Conservation (phyloP, 2,329 filamentous ascomycete species). For the Paracoccidioides lutzii region DNA sequence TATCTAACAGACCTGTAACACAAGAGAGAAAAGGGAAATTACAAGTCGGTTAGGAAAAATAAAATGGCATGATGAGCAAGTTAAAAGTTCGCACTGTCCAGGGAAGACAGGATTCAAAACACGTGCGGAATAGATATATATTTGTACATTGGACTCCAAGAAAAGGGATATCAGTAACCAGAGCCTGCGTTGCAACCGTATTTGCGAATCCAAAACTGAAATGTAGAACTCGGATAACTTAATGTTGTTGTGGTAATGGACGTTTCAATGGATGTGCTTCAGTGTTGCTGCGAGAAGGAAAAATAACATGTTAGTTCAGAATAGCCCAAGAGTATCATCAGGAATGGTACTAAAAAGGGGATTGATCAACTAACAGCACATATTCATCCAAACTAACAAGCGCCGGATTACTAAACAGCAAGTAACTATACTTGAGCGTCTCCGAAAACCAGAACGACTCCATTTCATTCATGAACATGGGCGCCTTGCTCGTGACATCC, state of each 20-base stretch:
- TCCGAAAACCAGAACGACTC: slow-evolving; percentile 88
- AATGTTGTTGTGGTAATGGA: neutral
- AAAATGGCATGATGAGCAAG: neutral
- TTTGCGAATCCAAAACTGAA: neutral
- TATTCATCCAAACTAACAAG: slow-evolving; percentile 55
- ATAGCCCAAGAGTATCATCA: slow-evolving; percentile 65
- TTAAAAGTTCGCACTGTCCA: neutral
- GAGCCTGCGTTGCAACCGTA: neutral
- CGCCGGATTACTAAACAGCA: slow-evolving; percentile 59
- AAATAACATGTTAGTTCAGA: slow-evolving; percentile 30
- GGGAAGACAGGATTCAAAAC: neutral
- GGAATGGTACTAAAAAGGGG: neutral
- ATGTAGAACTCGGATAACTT: neutral
- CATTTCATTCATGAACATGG: slow-evolving; percentile 54
- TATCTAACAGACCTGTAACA: neutral
- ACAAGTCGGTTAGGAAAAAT: neutral
- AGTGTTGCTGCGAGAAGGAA: slow-evolving; percentile 28
- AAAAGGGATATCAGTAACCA: neutral
- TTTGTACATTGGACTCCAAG: neutral
- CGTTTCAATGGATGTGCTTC: slow-evolving; percentile 40
- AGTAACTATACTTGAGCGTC: slow-evolving; percentile 84
- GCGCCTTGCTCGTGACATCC: slow-evolving; percentile 36
- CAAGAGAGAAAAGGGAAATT: neutral
- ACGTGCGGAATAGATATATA: neutral
- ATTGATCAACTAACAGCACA: slow-evolving; percentile 40